A percentile compares a stretch with the other conserved stretches of the same genome.
Conservation (phyloP, 208 protist genomes). For the Lotmaria passim region DNA sequence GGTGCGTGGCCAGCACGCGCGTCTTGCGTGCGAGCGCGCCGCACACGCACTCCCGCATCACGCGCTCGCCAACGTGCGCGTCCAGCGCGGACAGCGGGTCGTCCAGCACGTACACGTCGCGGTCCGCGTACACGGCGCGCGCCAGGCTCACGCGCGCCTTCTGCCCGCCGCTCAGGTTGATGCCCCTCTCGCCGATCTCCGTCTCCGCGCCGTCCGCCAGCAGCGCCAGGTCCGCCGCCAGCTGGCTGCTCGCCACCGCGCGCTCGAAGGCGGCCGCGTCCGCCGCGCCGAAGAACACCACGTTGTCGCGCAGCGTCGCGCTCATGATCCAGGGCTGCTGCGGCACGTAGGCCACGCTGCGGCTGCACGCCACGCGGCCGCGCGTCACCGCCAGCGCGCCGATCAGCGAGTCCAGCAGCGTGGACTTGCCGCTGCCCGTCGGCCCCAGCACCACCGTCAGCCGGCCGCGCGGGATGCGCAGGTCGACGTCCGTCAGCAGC, state of each 20-base stretch:
- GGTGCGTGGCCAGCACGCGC: slow-evolving; percentile 93
- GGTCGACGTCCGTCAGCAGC: slow-evolving; percentile 45
- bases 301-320: slow-evolving; percentile 91
- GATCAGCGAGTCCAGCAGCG: slow-evolving; percentile 55
- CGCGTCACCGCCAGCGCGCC: slow-evolving; percentile 43
- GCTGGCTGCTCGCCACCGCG: slow-evolving; percentile 67
- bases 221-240: slow-evolving; percentile 79
- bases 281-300: slow-evolving; percentile 81
- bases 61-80: slow-evolving; percentile 68
- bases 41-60: slow-evolving; percentile 59
- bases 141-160: slow-evolving; percentile 78
- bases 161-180: no score
- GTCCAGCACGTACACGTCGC: slow-evolving; percentile 89
- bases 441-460: slow-evolving; percentile 60
- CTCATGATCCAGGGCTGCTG: slow-evolving; percentile 93
- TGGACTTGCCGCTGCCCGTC: slow-evolving; percentile 59
- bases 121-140: slow-evolving; percentile 80
- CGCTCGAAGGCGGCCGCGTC: slow-evolving; percentile 54
- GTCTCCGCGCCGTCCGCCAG: slow-evolving; percentile 86
- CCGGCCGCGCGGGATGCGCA: slow-evolving; percentile 51
- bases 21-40: slow-evolving; percentile 80
- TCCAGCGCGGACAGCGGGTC: slow-evolving; percentile 93
- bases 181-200: slow-evolving; percentile 84
- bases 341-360: slow-evolving; percentile 81
- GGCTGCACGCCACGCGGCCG: slow-evolving; percentile 31